These are phyloP conservation scores for Apophysomyces sp. DNA, from an alignment of 371 early-diverging fungal genomes.

Conservation along the genomic window DNA sequence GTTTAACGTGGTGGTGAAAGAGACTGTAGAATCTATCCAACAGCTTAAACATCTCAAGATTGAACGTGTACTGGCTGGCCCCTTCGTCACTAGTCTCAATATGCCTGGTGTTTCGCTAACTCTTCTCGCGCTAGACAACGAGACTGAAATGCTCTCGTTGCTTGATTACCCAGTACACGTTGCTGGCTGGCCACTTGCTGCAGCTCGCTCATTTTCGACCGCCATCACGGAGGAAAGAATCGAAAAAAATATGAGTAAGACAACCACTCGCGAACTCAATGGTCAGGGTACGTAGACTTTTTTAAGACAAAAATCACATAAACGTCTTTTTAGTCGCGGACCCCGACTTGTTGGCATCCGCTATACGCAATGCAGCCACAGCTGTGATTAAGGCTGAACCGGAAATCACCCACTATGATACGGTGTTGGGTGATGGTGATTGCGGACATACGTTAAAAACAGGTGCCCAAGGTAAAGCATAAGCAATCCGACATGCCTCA, in stretches of 20 bases:
- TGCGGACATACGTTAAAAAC: conserved; percentile 74
- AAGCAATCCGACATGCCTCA: not conserved
- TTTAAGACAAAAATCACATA: too few relatives aligned
- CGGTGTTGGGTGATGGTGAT: conserved; percentile 81
- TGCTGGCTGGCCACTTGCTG: conserved; percentile 55
- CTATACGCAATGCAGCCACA: conserved; percentile 51
- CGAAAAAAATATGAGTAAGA: not conserved
- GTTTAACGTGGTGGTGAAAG: conserved; percentile 64
- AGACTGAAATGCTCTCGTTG: conserved; percentile 26
- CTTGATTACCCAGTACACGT: conserved; percentile 52
- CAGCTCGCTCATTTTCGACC: conserved; percentile 5
- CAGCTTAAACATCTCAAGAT: conserved; percentile 31
- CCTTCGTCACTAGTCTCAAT: conserved; percentile 74
- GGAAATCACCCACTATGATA: conserved; percentile 68
- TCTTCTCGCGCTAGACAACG: conserved; percentile 39
- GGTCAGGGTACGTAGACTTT: too few relatives aligned
- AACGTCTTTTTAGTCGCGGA: conserved; percentile 13
- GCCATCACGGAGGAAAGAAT: not conserved
- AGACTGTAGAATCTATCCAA: conserved; percentile 47
- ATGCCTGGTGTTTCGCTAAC: conserved; percentile 79
- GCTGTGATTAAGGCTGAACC: conserved; percentile 68
- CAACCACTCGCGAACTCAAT: not conserved
- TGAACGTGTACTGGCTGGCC: conserved; percentile 61
- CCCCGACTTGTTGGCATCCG: conserved; percentile 15
- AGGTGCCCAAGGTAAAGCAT: conserved; percentile 53